Evolutionary conservation across 108 stramenopile genomes (phyloP).

Genomic region (Skeletonema costatum): DNA sequence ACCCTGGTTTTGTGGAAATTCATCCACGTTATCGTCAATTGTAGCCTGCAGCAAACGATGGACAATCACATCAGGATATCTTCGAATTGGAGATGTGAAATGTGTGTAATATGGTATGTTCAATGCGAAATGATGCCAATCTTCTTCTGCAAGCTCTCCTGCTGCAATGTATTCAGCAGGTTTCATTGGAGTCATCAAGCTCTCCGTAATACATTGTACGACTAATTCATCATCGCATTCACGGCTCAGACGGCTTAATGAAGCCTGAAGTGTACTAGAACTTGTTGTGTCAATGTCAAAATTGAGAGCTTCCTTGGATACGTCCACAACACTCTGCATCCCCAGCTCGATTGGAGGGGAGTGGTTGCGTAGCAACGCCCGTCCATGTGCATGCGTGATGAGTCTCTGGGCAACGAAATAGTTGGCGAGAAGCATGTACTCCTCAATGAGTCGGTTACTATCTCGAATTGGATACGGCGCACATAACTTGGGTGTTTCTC

Average conservation of each 20-base stretch:
- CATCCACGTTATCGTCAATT: slow-evolving; percentile 75
- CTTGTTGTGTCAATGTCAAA: slow-evolving; percentile 69
- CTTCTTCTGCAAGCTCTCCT: slow-evolving; percentile 55
- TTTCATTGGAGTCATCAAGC: slow-evolving; percentile 90
- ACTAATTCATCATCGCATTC: slow-evolving; percentile 74
- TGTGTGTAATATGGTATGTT: slow-evolving; percentile 99
- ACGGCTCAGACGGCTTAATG: slow-evolving; percentile 67
- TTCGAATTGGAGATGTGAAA: slow-evolving; percentile 94
- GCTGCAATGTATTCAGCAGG: slow-evolving; percentile 92
- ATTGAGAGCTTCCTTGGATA: slow-evolving; percentile 59
- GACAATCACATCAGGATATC: slow-evolving; percentile 95
- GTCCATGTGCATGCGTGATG: slow-evolving; percentile 79
- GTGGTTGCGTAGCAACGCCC: slow-evolving; percentile 84
- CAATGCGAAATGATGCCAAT: slow-evolving; percentile 92
- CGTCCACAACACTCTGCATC: slow-evolving; percentile 66
- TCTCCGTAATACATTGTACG: slow-evolving; percentile 82
- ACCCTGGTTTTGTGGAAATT: slow-evolving; percentile 53
- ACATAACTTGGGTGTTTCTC: slow-evolving; percentile 82
- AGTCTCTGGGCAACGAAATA: slow-evolving; percentile 94
- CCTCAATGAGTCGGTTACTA: slow-evolving; percentile 94
- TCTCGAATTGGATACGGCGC: slow-evolving; percentile 92
- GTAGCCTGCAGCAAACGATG: slow-evolving; percentile 92
- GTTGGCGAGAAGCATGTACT: slow-evolving; percentile 98
- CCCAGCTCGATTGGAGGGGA: slow-evolving; percentile 62
- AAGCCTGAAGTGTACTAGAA: slow-evolving; percentile 78